Conservation (phyloP, 768 basidiomycete species). For the Inosperma sp. region DNA sequence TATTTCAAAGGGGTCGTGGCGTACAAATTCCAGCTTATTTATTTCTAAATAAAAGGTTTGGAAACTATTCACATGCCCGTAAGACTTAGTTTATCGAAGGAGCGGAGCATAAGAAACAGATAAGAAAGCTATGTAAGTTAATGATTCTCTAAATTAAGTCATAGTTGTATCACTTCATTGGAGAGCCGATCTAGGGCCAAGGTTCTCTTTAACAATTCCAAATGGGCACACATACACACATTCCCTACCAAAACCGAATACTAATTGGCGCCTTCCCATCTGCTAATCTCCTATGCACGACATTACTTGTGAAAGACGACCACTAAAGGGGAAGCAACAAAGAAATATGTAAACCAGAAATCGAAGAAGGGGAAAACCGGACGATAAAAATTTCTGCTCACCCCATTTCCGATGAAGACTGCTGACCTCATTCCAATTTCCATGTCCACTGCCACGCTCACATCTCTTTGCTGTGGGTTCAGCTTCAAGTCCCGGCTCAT, state of each 20-base stretch:
- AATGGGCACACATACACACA: background rate
- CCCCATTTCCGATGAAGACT: conserved; percentile 55
- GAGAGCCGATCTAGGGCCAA: too few relatives aligned
- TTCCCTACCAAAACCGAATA: conserved; percentile 36
- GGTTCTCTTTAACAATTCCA: background rate
- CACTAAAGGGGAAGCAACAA: conserved; percentile 29
- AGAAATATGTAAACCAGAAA: too few relatives aligned
- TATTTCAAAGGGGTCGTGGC: background rate
- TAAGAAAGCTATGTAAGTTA: too few relatives aligned
- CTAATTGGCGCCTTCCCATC: conserved; percentile 42
- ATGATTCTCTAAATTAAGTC: too few relatives aligned
- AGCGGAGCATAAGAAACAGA: too few relatives aligned
- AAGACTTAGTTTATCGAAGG: too few relatives aligned
- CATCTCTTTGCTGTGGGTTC: conserved; percentile 42
- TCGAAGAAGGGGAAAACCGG: too few relatives aligned
- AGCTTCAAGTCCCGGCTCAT: conserved; percentile 44
- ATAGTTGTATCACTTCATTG: too few relatives aligned
- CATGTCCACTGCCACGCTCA: conserved; percentile 51
- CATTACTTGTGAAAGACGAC: conserved; percentile 49
- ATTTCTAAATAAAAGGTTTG: too few relatives aligned
- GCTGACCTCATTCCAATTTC: conserved; percentile 47
- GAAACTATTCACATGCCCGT: too few relatives aligned
- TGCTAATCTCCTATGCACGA: conserved; percentile 42
- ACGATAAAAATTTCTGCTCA: conserved; percentile 26
- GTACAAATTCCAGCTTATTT: background rate